Evolutionary conservation across 208 protist genomes (phyloP).

Genomic region (Entamoeba histolytica): DNA sequence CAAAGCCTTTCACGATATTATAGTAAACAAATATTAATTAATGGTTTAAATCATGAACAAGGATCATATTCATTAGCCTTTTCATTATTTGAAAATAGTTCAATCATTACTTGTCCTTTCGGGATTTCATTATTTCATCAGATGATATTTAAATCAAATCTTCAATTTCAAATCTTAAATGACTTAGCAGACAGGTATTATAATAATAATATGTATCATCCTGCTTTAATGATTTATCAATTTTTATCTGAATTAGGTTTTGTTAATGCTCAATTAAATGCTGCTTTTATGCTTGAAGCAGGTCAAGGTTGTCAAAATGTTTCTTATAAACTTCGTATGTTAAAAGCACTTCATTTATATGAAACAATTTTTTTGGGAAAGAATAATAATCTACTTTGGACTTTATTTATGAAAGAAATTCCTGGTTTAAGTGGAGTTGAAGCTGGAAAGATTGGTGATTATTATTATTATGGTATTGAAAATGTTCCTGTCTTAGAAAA

Average conservation of each 20-base stretch:
- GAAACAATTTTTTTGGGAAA: too few relatives aligned
- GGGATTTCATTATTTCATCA: neutral
- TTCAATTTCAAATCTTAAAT: neutral
- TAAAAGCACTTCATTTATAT: neutral
- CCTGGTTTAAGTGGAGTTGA: neutral
- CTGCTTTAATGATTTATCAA: neutral
- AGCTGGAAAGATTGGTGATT: neutral
- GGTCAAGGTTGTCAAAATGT: neutral
- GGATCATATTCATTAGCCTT: neutral
- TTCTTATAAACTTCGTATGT: neutral
- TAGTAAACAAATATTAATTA: neutral
- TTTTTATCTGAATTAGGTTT: neutral
- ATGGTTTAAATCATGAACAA: neutral
- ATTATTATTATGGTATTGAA: neutral
- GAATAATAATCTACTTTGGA: too few relatives aligned
- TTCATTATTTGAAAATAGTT: neutral
- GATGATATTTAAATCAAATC: neutral
- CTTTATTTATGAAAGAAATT: neutral
- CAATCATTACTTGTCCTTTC: neutral
- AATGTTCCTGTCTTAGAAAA: neutral
- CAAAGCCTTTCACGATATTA: neutral
- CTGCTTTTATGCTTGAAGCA: neutral
- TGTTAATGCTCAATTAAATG: neutral
- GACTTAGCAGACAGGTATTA: neutral
- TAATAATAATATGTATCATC: neutral